Base-by-base conservation (phyloP, 2,329 filamentous ascomycete genomes). In the Teratosphaeria destructans region DNA sequence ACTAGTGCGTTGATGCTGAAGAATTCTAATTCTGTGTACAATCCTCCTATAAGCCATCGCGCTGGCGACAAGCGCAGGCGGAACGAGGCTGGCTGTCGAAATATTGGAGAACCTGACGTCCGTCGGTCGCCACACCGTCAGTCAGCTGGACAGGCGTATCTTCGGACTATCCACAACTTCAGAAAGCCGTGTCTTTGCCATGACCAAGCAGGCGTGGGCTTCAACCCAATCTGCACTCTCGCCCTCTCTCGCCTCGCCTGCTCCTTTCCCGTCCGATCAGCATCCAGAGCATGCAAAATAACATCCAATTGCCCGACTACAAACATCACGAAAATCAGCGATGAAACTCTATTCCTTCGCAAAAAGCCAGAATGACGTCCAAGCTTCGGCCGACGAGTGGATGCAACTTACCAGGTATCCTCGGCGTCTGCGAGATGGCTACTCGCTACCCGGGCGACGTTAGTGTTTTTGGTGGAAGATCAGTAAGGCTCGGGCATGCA, bases 401-500 rank as follows among this genome's bases (percentile, higher is more conserved):
- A 12, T 65, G 60, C 54, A 72, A 57, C 59, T 69, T 68, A 23
- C 23, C 23, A 23, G 23, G 23, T 23, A 39, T 69, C 70, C 34
- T 70, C 68, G n/a, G 60, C 63, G 34, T 60, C 61, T 2, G 61
- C 66, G 52, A 72, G 59, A 16, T 70, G 66, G 49, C 67, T 68
- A 66, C 71, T 72, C 5, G 70, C 67, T 19, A 72, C 69, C 29
- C 68, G 65, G 47, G 70, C 67, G 29, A 71, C 61, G 56, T 70
- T 71, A 64, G 65, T 61, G 49, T 70, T 71, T 14, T 66, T 69
- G 55, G 6, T 39, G 19, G 34, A 34, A n/a, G 2, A 14, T 43
- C 37, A 43, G 37, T 43, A 7, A 37, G 43, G 39, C 37, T 19
- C 19, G 19, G 19, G 19, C 32, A 32, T 52, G 10, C 37, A 29